These are phyloP conservation scores for Crataegus laevigata DNA, from an alignment of 306 rosid genomes.

Conservation along the genomic window DNA sequence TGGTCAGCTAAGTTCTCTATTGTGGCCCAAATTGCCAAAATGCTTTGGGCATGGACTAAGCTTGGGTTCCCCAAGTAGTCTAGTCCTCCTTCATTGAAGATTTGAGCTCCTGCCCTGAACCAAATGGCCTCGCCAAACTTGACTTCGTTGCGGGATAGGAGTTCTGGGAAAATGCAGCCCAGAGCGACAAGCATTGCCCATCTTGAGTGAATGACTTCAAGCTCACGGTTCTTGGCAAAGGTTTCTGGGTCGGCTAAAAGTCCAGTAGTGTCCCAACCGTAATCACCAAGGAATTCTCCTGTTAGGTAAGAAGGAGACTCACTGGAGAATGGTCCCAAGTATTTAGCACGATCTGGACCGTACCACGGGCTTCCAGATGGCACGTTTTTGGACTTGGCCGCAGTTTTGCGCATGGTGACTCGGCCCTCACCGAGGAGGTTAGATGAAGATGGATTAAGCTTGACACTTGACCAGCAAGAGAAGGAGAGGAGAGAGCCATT, in stretches of 20 bases:
- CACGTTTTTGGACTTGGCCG: conserved; percentile 6
- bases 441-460: conserved; percentile 8
- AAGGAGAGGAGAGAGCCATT: conserved; percentile 31
- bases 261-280: conserved; percentile 37
- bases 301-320: conserved; percentile 27
- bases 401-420: conserved; percentile 22
- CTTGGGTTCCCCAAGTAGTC: conserved; percentile 36
- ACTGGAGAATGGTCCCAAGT: conserved; percentile 37
- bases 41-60: conserved; percentile 26
- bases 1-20: conserved; percentile 18
- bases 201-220: conserved; percentile 25
- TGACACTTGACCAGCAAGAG: conserved; percentile 26
- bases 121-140: conserved; percentile 35
- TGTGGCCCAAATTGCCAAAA: conserved; percentile 24
- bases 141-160: conserved; percentile 28
- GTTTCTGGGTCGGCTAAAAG: conserved; percentile 32
- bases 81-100: conserved; percentile 30
- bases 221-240: conserved; percentile 30
- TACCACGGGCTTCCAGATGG: conserved; percentile 31
- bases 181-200: conserved; percentile 28
- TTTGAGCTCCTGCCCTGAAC: conserved; percentile 35
- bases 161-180: conserved; percentile 33
- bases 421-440: conserved; percentile 17
- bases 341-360: conserved; percentile 26
- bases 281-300: conserved; percentile 32